Percentiles rank a stretch among this genome's conserved stretches.
phyloP scores from a whole-genome alignment of 2,329 filamentous ascomycete genomes.

The Fusarium beomiforme region DNA sequence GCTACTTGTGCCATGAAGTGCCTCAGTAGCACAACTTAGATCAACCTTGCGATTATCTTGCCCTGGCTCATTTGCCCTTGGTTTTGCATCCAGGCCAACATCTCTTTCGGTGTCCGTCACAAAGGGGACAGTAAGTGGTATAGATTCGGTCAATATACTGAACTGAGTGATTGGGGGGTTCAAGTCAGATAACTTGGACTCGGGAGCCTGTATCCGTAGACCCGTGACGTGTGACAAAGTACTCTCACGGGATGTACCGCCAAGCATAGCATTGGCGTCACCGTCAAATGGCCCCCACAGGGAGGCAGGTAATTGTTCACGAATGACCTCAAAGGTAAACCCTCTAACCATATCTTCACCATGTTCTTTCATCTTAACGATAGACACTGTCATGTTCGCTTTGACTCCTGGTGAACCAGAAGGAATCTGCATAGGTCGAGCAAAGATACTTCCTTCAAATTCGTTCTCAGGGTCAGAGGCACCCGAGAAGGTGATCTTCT shows the following conservation, averaged over 20 bases:
- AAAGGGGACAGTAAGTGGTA: too few species aligned
- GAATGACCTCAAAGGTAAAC: background rate
- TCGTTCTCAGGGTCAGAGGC: too few species aligned
- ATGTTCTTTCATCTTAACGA: too few species aligned
- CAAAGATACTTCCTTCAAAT: background rate
- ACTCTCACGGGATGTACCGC: background rate
- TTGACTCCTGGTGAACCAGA: background rate
- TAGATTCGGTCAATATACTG: too few species aligned
- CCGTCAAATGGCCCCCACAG: background rate
- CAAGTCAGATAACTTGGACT: background rate
- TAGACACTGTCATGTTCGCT: too few species aligned
- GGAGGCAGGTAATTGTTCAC: background rate
- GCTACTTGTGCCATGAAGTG: too few species aligned
- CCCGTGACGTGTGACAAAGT: background rate
- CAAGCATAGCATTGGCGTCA: background rate
- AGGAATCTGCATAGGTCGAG: background rate
- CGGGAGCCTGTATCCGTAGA: background rate
- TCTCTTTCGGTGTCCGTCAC: too few species aligned
- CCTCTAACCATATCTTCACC: background rate
- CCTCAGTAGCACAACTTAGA: too few species aligned
- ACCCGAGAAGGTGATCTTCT: background rate
- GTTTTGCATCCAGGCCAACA: too few species aligned
- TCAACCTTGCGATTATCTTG: too few species aligned
- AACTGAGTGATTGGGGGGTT: background rate
- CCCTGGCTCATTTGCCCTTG: too few species aligned